Conservation (phyloP, 73 alveolate species). For the Paramecium primaurelia region DNA sequence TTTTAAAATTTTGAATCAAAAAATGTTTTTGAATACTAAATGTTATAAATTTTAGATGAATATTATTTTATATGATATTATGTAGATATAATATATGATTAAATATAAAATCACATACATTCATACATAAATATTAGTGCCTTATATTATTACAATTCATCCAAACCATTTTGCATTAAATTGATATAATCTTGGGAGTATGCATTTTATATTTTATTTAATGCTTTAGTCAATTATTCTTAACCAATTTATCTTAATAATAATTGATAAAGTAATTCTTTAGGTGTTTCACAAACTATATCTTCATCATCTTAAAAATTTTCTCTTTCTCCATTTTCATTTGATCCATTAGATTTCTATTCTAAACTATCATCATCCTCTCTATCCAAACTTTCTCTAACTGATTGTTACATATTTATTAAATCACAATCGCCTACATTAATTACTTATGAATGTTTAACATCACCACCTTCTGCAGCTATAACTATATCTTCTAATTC, state of each 20-base stretch:
- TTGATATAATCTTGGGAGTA: not conserved
- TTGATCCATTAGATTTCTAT: not conserved
- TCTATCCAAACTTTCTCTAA: conserved; percentile 26
- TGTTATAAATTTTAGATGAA: not conserved
- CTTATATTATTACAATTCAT: not conserved
- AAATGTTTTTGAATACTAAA: not conserved
- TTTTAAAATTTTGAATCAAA: not conserved
- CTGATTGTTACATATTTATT: not conserved
- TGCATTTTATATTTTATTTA: not conserved
- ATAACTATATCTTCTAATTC: conserved; percentile 22
- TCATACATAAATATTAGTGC: conserved; percentile 3
- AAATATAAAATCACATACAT: conserved; percentile 1
- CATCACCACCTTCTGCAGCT: conserved; percentile 46
- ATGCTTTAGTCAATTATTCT: not conserved
- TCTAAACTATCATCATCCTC: conserved; percentile 45
- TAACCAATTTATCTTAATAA: not conserved
- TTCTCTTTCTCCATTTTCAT: conserved; percentile 44
- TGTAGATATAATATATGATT: not conserved
- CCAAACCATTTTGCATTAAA: not conserved
- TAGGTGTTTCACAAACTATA: not conserved
- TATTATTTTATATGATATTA: not conserved
- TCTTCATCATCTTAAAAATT: conserved; percentile 25
- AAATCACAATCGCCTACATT: conserved; percentile 8
- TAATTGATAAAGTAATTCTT: conserved; percentile 23
- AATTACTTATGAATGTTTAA: conserved; percentile 33